Base-by-base conservation (phyloP, 331 rosid genomes). In the Arachis monticola region DNA sequence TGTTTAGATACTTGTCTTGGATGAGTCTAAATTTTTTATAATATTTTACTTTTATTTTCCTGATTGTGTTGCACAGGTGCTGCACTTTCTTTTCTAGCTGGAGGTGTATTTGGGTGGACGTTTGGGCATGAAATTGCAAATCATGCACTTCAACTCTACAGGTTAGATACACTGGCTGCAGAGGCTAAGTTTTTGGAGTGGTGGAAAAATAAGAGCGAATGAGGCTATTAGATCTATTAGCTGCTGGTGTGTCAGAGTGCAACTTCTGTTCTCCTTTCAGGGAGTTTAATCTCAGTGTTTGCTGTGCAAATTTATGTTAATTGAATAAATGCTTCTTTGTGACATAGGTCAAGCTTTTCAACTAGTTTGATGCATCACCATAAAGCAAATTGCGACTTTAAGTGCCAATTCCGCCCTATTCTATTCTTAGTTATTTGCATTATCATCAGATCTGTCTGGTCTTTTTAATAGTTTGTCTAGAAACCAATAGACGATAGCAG, bases 141-240 rank as follows among this genome's bases (percentile, higher is more conserved):
- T 74, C 98, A 90, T 69, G 56, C 88, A 32, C 84, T 88, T 73
- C 98, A 91, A 75, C 90, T 91, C 61, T 91, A 91, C 88, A 86
- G 69, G 85, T 63, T 89, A 63, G 97, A 89, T 92, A 84, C 96
- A 64, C 53, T 83, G 81, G 89, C 89, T 44, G 85, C 89, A 0
- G 90, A 86, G 79, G 79, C 77, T 5, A 91, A 88, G 90, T 93
- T 90, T 82, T 71, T 93, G 81, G 89, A 90, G 64, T 93, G 97
- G 97, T 89, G 93, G 96, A 70, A 78, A 74, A 73, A 40, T 47
- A 89, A 89, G 85, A 78, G 62, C 22, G 84, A 70, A 76, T 41
- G 86, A 67, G 64, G 58, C 17, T 78, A 75, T 62, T 92, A 74
- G 73, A 70, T 32, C 58, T 50, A 52, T 48, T 73, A 12, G 71